Base-by-base conservation (phyloP, 2,329 filamentous ascomycete species). In the Penicillium glabrum region DNA sequence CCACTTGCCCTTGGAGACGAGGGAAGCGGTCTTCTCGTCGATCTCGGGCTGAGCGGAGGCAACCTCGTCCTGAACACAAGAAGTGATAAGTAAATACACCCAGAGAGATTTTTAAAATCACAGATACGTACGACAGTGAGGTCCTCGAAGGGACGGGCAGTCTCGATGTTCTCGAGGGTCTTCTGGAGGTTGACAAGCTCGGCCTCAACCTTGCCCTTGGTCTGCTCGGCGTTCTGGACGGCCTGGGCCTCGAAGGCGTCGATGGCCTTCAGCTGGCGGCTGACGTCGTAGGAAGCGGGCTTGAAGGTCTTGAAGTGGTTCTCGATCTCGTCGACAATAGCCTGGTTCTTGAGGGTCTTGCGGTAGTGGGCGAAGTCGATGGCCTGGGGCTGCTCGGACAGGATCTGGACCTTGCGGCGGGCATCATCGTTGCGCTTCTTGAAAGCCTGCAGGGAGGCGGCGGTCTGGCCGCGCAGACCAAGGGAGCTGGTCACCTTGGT, bases 401-500 rank as follows among this genome's bases (percentile, higher is more conserved):
- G 91, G 62, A 86, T 72, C 79, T 89, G 87, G 61, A 99, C 85
- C 82, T 93, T 93, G 83, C 95, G 93, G 81, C 93, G 93, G 75
- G 91, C 93, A 77, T 97, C 93, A 77, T 99, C 95, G 85, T 98
- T 97, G 82, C 95, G 93, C 88, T 96, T 95, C 87, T 99, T 99
- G 89, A 99, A 99, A 67, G 91, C 86, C 78, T 93, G 89, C 61
- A 99, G 91, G 61, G 93, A 89, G 72, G 89, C 82, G 69, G 91
- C 93, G 69, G 95, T 99, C 83, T 92, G 90, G 78, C 95, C 95
- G 79, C 91, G 91, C 79, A 99, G 91, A 78, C 93, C 93, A 73
- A 99, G 92, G 75, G 93, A 96, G 81, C 86, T 87, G 80, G 89
- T 89, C 75, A 99, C 87, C 83, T 96, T 95, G 82, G 87, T 87